Evolutionary conservation across 2,329 filamentous ascomycete genomes (phyloP).

Genomic region (Aspergillus candidus): DNA sequence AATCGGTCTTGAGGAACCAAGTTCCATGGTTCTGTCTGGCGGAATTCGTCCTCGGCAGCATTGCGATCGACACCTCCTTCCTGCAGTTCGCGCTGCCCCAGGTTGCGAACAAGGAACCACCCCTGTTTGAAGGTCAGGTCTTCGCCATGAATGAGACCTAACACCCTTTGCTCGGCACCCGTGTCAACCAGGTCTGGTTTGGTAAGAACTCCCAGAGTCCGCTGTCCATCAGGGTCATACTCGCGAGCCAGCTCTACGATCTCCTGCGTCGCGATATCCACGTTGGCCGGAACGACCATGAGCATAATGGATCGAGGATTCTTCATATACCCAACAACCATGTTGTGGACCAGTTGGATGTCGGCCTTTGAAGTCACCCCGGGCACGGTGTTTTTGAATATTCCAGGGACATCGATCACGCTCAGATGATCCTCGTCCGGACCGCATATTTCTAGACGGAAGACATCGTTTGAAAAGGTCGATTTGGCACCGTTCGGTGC

Average conservation of each 20-base stretch:
- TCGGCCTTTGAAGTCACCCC: constrained; percentile 33
- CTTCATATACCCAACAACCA: constrained; percentile 35
- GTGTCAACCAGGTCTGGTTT: constrained; percentile 53
- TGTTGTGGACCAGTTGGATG: constrained; percentile 30
- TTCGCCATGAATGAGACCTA: constrained; percentile 24
- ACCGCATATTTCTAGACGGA: constrained; percentile 38
- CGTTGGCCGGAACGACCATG: constrained; percentile 37
- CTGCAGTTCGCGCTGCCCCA: constrained; percentile 23
- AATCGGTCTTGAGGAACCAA: constrained; percentile 31
- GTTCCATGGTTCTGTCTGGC: constrained; percentile 33
- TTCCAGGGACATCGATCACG: constrained; percentile 43
- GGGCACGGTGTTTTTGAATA: constrained; percentile 34
- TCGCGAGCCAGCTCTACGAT: constrained; percentile 38
- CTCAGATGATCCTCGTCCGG: constrained; percentile 36
- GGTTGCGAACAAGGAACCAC: constrained; percentile 30
- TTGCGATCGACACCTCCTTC: constrained; percentile 18
- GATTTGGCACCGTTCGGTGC: constrained; percentile 13
- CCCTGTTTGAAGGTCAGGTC: constrained; percentile 20
- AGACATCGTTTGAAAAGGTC: constrained; percentile 38
- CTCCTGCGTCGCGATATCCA: constrained; percentile 42
- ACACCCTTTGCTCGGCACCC: constrained; percentile 22
- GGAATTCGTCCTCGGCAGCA: constrained; percentile 31
- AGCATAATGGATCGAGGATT: constrained; percentile 38
- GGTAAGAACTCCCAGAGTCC: constrained; percentile 47
- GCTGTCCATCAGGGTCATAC: constrained; percentile 28